phyloP scores from a whole-genome alignment of 1,139 yeast species.

The Debaryomyces robertsiae region DNA sequence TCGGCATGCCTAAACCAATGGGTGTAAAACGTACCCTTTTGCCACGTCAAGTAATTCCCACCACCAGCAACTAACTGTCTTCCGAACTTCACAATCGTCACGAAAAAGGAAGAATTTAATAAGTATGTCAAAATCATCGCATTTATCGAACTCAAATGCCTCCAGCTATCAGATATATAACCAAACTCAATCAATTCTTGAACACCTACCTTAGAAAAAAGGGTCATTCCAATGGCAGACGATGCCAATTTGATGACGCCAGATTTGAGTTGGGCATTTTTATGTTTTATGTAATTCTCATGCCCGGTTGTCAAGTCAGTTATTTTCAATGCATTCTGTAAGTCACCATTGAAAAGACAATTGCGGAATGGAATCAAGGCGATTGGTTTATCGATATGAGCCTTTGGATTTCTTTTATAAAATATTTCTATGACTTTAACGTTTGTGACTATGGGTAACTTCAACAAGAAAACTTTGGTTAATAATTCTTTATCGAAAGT shows the following conservation, averaged over 20 bases:
- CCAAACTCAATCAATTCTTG: constrained; percentile 39
- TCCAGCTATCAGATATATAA: constrained; percentile 39
- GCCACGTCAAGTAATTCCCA: constrained; percentile 64
- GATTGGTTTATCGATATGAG: constrained; percentile 40
- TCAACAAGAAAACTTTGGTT: constrained; percentile 33
- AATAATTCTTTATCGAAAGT: constrained; percentile 28
- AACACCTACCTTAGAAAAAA: constrained; percentile 42
- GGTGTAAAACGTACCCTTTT: constrained; percentile 63
- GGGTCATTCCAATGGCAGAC: constrained; percentile 37
- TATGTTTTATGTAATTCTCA: constrained; percentile 44
- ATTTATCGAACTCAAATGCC: constrained; percentile 52
- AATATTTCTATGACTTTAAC: constrained; percentile 34
- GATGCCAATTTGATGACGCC: constrained; percentile 35
- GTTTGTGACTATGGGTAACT: constrained; percentile 35
- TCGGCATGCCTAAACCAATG: constrained; percentile 70
- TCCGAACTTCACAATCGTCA: constrained; percentile 60
- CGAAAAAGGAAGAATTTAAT: constrained; percentile 61
- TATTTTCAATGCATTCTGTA: constrained; percentile 56
- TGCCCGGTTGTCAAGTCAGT: constrained; percentile 67
- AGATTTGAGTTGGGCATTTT: constrained; percentile 29
- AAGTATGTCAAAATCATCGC: constrained; percentile 67
- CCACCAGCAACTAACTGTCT: constrained; percentile 49
- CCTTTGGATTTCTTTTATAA: constrained; percentile 38
- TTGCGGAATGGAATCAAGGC: constrained; percentile 66
- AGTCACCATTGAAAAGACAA: constrained; percentile 60